phyloP scores from a whole-genome alignment of 805 yeast species.

The Schwanniomyces polymorphus region DNA sequence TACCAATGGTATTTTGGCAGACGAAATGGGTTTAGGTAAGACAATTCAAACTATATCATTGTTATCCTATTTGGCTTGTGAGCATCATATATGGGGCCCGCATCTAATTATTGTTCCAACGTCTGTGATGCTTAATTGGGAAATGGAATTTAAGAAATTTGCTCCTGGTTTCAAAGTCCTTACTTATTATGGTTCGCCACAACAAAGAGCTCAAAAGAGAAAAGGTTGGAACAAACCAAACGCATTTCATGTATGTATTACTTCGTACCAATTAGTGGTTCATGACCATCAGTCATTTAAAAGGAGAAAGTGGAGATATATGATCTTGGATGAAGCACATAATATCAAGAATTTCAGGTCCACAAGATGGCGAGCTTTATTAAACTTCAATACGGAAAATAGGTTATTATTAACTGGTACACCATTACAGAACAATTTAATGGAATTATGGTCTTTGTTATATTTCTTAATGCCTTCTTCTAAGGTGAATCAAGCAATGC shows the following conservation, averaged over 20 bases:
- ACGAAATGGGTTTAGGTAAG: slow-evolving; percentile 98
- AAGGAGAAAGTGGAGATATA: slow-evolving; percentile 91
- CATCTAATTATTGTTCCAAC: slow-evolving; percentile 97
- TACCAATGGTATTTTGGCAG: slow-evolving; percentile 96
- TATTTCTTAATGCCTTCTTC: slow-evolving; percentile 96
- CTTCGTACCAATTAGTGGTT: slow-evolving; percentile 95
- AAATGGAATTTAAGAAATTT: slow-evolving; percentile 97
- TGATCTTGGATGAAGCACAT: slow-evolving; percentile 98
- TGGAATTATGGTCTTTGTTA: slow-evolving; percentile 93
- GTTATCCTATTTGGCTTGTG: slow-evolving; percentile 86
- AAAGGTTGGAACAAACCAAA: slow-evolving; percentile 98
- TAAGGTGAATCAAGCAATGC: slow-evolving; percentile 69
- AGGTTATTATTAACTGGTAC: slow-evolving; percentile 92
- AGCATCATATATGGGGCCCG: slow-evolving; percentile 95
- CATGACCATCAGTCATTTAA: slow-evolving; percentile 95
- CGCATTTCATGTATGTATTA: slow-evolving; percentile 94
- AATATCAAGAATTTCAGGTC: slow-evolving; percentile 95
- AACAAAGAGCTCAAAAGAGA: slow-evolving; percentile 92
- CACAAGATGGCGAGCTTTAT: slow-evolving; percentile 93
- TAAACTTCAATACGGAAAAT: slow-evolving; percentile 90
- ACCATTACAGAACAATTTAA: slow-evolving; percentile 90
- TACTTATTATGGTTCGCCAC: slow-evolving; percentile 96
- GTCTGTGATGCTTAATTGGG: slow-evolving; percentile 97
- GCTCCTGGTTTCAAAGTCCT: slow-evolving; percentile 97
- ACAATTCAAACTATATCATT: slow-evolving; percentile 94